Evolutionary conservation across 495 filamentous ascomycete genomes (phyloP).

Genomic region (Penicillium longicatenatum): DNA sequence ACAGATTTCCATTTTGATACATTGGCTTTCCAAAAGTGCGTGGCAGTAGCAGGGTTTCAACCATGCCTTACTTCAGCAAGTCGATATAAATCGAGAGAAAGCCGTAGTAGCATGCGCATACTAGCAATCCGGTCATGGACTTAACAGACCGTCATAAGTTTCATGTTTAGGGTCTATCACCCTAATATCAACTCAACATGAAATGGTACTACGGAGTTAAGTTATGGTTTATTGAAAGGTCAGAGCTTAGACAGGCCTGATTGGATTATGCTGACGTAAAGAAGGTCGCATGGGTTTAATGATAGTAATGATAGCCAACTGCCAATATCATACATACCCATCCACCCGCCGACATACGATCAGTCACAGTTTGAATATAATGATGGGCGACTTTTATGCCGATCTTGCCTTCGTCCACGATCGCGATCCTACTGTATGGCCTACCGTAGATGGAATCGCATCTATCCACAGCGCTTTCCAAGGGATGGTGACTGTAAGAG

Average conservation of each 20-base stretch:
- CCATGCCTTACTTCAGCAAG: no score
- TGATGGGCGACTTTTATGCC: background rate
- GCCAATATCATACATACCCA: background rate
- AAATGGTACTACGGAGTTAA: background rate
- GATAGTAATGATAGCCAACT: background rate
- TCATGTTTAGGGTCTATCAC: no score
- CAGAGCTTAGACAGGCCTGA: no score
- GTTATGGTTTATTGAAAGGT: background rate
- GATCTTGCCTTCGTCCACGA: background rate
- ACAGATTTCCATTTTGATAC: no score
- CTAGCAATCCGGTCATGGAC: no score
- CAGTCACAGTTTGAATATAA: background rate
- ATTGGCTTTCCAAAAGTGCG: no score
- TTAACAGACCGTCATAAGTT: no score
- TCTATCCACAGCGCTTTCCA: background rate
- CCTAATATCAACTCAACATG: no score
- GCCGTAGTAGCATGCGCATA: no score
- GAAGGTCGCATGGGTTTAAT: background rate
- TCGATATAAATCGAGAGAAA: no score
- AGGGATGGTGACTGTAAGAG: background rate
- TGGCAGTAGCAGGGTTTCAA: background rate
- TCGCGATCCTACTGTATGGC: background rate
- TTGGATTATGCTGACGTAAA: background rate
- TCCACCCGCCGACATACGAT: background rate
- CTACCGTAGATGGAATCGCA: background rate